Evolutionary conservation across 2,329 filamentous ascomycete genomes (phyloP).

Genomic region (Pseudodiploospora longispora): DNA sequence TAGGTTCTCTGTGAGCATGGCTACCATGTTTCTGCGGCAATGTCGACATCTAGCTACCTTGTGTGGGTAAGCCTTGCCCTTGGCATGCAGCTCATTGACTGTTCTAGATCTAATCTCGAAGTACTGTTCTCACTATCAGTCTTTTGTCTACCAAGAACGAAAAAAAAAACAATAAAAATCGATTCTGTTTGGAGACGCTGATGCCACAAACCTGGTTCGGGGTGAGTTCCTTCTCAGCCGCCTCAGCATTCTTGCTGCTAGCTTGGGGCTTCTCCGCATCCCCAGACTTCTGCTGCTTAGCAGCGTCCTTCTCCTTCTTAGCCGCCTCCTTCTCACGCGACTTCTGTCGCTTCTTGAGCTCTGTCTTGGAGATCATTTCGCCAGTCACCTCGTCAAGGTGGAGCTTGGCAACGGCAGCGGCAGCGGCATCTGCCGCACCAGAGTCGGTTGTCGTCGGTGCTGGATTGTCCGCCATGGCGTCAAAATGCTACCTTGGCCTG

Average conservation of each 20-base stretch:
- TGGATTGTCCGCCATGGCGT: slow-evolving; percentile 25
- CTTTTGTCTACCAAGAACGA: not conserved
- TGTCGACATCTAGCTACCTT: slow-evolving; percentile 32
- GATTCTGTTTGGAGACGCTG: no score
- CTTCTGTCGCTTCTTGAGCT: slow-evolving; percentile 96
- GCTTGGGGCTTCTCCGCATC: slow-evolving; percentile 8
- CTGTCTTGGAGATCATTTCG: slow-evolving; percentile 74
- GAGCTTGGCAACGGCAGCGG: slow-evolving; percentile 60
- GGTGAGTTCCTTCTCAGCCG: slow-evolving; percentile 46
- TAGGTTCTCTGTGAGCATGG: slow-evolving; percentile 7
- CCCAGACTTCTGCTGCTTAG: slow-evolving; percentile 31
- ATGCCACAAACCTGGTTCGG: slow-evolving; percentile 38
- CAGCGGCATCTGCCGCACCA: slow-evolving; percentile 38
- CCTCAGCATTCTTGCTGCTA: slow-evolving; percentile 50
- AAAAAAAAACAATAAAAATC: no score
- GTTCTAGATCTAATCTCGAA: slow-evolving; percentile 88
- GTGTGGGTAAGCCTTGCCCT: slow-evolving; percentile 66
- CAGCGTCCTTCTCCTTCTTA: slow-evolving; percentile 79
- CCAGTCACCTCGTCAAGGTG: slow-evolving; percentile 89
- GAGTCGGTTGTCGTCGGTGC: slow-evolving; percentile 21
- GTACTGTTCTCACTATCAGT: slow-evolving; percentile 41
- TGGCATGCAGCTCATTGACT: slow-evolving; percentile 43
- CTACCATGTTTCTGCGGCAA: no score
- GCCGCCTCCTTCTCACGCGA: slow-evolving; percentile 76
- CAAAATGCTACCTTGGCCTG: not conserved